Evolutionary conservation across 176 grass and related monocot genomes (phyloP).

Genomic region (Oryza meyeriana): DNA sequence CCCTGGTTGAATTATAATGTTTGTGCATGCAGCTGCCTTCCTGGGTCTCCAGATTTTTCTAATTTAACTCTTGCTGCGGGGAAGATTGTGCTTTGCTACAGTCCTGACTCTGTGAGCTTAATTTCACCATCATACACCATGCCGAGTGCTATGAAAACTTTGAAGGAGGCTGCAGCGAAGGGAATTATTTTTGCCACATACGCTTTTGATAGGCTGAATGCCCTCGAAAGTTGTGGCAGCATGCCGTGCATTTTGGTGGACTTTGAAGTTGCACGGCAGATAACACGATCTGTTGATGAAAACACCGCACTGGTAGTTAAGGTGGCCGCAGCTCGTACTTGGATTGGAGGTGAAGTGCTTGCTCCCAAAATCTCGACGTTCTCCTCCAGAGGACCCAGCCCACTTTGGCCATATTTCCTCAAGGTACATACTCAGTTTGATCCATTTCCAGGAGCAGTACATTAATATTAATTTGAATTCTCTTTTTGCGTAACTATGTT

Average conservation of each 20-base stretch:
- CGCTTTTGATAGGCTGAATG: neutral
- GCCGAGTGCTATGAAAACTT: neutral
- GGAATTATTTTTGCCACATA: neutral
- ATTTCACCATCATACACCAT: neutral
- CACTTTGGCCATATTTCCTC: too few species aligned
- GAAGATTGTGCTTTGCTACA: neutral
- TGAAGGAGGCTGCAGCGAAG: neutral
- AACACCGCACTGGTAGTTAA: neutral
- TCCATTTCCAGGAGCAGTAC: too few species aligned
- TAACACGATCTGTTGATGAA: neutral
- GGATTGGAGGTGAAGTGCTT: neutral
- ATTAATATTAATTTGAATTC: too few species aligned
- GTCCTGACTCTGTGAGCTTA: neutral
- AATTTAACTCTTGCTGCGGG: neutral
- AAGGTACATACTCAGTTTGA: too few species aligned
- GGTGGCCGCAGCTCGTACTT: neutral
- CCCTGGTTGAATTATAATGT: too few species aligned
- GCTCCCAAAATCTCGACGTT: neutral
- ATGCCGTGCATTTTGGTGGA: neutral
- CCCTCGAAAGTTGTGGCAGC: neutral
- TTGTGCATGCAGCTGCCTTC: neutral
- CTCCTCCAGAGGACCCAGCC: neutral
- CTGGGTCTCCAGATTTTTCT: neutral
- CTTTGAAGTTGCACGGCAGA: neutral
- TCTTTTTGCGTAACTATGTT: too few species aligned